Base-by-base conservation (phyloP, 148 eudicot genomes). In the Rhododendron ferrugineum region DNA sequence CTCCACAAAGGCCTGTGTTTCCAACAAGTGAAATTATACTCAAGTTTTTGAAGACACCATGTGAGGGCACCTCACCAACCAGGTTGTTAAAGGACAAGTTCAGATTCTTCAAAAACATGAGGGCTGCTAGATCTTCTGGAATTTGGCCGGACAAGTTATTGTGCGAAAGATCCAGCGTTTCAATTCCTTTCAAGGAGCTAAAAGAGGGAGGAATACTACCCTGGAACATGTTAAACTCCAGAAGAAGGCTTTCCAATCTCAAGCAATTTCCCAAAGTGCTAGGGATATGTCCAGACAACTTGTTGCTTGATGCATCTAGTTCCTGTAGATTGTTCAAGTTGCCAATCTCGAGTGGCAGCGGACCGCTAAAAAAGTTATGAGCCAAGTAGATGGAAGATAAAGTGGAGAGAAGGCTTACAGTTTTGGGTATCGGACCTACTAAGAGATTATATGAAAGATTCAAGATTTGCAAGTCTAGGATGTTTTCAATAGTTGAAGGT, bases 401-500 rank as follows among this genome's bases (percentile, higher is more conserved):
- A 76, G 44, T 76, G 64, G 60, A 79, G 37, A 26, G 5, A 42
- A 79, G 37, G 20, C 58, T 7, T 47, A 79, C 22, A 4, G 20
- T 49, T 16, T 74, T 62, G 8, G 58, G 83, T 20, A 89, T 52
- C 3, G 60, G 20, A 49, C 82, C 82, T n/a, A 0, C 3, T 6
- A 79, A 50, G 7, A 15, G 11, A 34, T 79, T 79, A 26, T 15
- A 13, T 11, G 64, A 79, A 6, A 79, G 23, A 50, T 16, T 4
- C n/a, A 79, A 37, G 44, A 2, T 36, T 36, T 75, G 44, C 79
- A 75, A 75, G 49, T 9, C 50, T 22, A 30, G 34, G 42, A 86
- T 81, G 52, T 16, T 78, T 18, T 85, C 85, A 30, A 85, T 30
- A 44, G 83, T 78, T 26, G 72, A 37, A 85, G 90, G 84, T 30